Evolutionary conservation across 1,284 basidiomycete genomes (phyloP).

Genomic region (Trametes pubescens): DNA sequence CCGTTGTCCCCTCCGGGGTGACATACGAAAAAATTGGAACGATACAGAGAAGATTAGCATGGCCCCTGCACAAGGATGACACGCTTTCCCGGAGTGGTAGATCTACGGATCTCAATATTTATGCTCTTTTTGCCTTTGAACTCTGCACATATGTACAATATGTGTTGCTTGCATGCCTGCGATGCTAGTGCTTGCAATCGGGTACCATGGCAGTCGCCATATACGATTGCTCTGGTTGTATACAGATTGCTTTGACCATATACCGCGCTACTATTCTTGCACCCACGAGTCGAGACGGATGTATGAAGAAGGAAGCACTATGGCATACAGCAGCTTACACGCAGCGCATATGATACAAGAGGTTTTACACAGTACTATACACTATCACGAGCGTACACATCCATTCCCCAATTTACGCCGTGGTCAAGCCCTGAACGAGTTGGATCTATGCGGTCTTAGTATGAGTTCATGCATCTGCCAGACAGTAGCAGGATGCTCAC

Average conservation of each 20-base stretch:
- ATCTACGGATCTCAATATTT: conserved; percentile 34
- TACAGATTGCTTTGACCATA: no score
- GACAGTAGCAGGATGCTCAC: conserved; percentile 44
- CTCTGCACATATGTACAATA: background rate
- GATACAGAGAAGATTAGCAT: conserved; percentile 35
- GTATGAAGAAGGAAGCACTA: background rate
- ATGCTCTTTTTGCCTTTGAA: conserved; percentile 13
- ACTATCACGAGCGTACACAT: background rate
- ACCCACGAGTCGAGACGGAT: no score
- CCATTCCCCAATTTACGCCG: conserved; percentile 21
- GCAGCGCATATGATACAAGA: background rate
- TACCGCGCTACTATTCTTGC: no score
- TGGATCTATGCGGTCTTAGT: conserved; percentile 40
- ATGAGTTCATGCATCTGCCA: background rate
- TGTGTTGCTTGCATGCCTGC: no score
- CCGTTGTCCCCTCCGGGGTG: conserved; percentile 30
- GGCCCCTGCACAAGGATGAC: conserved; percentile 34
- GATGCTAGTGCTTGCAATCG: no score
- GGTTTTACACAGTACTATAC: conserved; percentile 5
- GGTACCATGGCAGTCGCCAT: no score
- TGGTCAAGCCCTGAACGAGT: conserved; percentile 32
- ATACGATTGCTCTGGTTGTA: no score
- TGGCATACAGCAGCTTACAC: background rate
- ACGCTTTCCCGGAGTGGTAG: conserved; percentile 34
- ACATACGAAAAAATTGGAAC: conserved; percentile 34